phyloP scores from a whole-genome alignment of 1,284 basidiomycete genomes.

The Tylopilus orsonianus region DNA sequence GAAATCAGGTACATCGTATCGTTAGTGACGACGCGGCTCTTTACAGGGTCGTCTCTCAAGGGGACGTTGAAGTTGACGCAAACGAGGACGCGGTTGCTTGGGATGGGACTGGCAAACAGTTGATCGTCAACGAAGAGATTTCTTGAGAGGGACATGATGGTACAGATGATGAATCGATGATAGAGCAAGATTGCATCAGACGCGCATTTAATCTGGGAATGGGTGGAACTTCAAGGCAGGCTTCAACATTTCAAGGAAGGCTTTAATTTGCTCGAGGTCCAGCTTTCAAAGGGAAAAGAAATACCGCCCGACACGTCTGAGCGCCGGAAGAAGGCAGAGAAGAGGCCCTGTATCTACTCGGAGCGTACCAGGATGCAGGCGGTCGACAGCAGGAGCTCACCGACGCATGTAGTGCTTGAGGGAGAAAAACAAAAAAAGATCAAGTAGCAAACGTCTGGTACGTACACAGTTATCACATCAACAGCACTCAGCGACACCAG shows the following conservation, averaged over 20 bases:
- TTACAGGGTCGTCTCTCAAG: constrained; percentile 43
- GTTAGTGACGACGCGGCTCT: constrained; percentile 92
- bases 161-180: too few species aligned
- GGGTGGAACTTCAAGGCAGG: too few species aligned
- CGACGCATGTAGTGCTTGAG: constrained; percentile 73
- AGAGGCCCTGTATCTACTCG: constrained; percentile 70
- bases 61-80: constrained; percentile 99
- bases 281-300: constrained; percentile 46
- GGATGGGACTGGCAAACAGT: constrained; percentile 55
- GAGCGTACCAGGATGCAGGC: constrained; percentile 78
- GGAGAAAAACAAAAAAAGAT: constrained; percentile 82
- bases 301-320: constrained; percentile 14
- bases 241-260: constrained; percentile 33
- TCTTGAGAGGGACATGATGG: constrained; percentile 89
- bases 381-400: constrained; percentile 68
- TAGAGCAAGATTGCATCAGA: background rate
- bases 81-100: constrained; percentile 90
- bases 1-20: constrained; percentile 69
- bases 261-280: constrained; percentile 65
- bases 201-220: constrained; percentile 9
- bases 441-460: constrained; percentile 70
- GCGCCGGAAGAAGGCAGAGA: constrained; percentile 40
- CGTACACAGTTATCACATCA: constrained; percentile 15
- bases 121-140: constrained; percentile 93
- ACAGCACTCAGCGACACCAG: constrained; percentile 35